A percentile compares a stretch with the other conserved stretches of the same genome.
Conservation (phyloP, 805 yeast genomes). For the Starmerella etchellsii region DNA sequence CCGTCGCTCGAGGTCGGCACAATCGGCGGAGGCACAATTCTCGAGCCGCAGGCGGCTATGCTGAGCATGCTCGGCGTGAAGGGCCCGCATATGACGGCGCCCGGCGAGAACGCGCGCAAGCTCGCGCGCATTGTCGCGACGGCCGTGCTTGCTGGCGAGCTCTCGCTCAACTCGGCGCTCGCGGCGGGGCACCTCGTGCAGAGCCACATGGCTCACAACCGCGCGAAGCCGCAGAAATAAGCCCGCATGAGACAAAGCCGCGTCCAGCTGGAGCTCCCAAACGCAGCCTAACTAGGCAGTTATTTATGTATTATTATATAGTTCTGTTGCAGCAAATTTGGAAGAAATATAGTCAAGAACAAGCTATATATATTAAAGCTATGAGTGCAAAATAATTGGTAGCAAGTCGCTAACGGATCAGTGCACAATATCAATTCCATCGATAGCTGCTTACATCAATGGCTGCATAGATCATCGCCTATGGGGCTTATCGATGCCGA, state of each 20-base stretch:
- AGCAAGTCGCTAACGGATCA: too few relatives aligned
- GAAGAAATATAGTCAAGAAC: too few relatives aligned
- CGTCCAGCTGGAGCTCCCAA: too few relatives aligned
- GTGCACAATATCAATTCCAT: too few relatives aligned
- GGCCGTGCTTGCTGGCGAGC: constrained; percentile 90
- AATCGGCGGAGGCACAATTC: constrained; percentile 96
- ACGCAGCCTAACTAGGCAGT: background rate
- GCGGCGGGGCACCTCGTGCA: constrained; percentile 98
- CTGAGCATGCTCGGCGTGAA: constrained; percentile 84
- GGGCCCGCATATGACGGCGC: constrained; percentile 87
- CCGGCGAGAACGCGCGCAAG: constrained; percentile 91
- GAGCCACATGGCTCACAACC: constrained; percentile 92
- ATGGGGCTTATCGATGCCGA: too few relatives aligned
- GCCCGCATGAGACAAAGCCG: too few relatives aligned
- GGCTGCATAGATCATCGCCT: too few relatives aligned
- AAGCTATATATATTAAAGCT: too few relatives aligned
- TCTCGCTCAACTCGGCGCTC: constrained; percentile 85
- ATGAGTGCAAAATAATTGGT: too few relatives aligned
- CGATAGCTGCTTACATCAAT: too few relatives aligned
- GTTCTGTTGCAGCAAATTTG: too few relatives aligned
- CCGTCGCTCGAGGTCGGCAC: constrained; percentile 99
- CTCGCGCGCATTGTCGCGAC: constrained; percentile 87
- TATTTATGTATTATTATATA: too few relatives aligned
- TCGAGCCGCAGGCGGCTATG: constrained; percentile 96
- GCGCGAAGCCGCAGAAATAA: constrained; percentile 49